Base-by-base conservation (phyloP, 768 basidiomycete species). In the Lactarius evosmus region DNA sequence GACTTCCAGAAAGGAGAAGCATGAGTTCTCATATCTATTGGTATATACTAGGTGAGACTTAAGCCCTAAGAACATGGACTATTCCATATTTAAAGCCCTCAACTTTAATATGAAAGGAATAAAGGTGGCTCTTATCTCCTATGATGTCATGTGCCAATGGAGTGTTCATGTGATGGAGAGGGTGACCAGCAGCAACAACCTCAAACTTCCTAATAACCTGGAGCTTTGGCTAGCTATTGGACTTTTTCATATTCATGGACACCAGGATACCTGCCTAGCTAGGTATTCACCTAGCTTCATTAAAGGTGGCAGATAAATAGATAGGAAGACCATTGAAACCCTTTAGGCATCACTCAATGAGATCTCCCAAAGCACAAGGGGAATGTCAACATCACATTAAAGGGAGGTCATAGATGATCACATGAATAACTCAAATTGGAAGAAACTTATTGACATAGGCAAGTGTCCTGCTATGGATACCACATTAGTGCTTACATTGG, bases 231-330 rank as follows among this genome's bases (percentile, higher is more conserved):
- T 53, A 11, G 52, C 17, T n/a, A n/a, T n/a, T n/a, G n/a, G n/a
- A n/a, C n/a, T n/a, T n/a, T n/a, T n/a, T n/a, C n/a, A n/a, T n/a
- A 54, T 61, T 25, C 60, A 61, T 44, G 61, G 61, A 2, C 61
- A 62, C 16, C 30, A 56, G 22, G 44, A 62, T 25, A 38, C 38
- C 17, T 62, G 61, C 22, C 44, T 62, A 0, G 36, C 61, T 22
- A 41, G 53, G 29, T 62, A 46, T 44, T 62, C 54, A 8, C 44
- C 54, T 9, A 44, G 32, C 30, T 61, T 44, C n/a, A 46, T 61
- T 32, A 36, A 44, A 22, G 60, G 60, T 3, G 40, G 29, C 25
- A 3, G 41, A 22, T 53, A 61, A 40, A 44, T 61, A n/a, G 60
- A 61, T 46, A 53, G 60, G 7, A 52, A 61, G 41, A 55, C 53